phyloP scores from a whole-genome alignment of 2,329 filamentous ascomycete species.

The Talaromyces albobiverticillius region DNA sequence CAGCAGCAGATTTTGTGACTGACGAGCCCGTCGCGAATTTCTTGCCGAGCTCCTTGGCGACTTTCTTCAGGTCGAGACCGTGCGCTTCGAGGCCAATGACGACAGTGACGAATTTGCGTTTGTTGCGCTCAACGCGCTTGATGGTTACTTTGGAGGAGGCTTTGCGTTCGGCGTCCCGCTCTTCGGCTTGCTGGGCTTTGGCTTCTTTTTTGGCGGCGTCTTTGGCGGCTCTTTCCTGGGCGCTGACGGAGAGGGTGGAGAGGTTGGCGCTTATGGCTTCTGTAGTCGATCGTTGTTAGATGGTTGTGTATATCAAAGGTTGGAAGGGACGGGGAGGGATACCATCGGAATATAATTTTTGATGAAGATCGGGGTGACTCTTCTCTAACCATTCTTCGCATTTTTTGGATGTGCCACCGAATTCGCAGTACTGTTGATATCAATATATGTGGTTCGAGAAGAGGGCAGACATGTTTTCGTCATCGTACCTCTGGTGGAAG shows the following conservation, averaged over 20 bases:
- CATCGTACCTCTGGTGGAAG: conserved; percentile 63
- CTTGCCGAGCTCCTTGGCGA: conserved; percentile 95
- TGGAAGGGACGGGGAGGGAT: conserved; percentile 18
- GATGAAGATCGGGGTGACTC: conserved; percentile 70
- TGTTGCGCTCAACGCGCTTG: conserved; percentile 97
- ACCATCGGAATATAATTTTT: conserved; percentile 83
- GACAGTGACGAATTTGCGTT: conserved; percentile 93
- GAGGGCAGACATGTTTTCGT: neutral
- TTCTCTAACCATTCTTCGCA: conserved; percentile 93
- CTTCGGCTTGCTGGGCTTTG: conserved; percentile 84
- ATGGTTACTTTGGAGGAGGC: conserved; percentile 81
- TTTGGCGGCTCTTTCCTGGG: conserved; percentile 91
- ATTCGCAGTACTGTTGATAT: conserved; percentile 83
- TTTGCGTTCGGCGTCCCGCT: conserved; percentile 77
- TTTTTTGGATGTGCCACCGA: conserved; percentile 93
- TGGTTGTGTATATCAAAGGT: neutral
- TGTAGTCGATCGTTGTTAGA: conserved; percentile 28
- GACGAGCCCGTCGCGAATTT: conserved; percentile 94
- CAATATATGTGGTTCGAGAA: neutral
- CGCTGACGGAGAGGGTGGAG: conserved; percentile 80
- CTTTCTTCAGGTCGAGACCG: conserved; percentile 89
- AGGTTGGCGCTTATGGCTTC: conserved; percentile 82
- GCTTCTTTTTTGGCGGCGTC: conserved; percentile 96
- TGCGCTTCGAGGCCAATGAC: conserved; percentile 89
- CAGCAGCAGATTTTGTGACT: conserved; percentile 82